Evolutionary conservation across 495 filamentous ascomycete genomes (phyloP).

Genomic region (Penicillium paradoxum): DNA sequence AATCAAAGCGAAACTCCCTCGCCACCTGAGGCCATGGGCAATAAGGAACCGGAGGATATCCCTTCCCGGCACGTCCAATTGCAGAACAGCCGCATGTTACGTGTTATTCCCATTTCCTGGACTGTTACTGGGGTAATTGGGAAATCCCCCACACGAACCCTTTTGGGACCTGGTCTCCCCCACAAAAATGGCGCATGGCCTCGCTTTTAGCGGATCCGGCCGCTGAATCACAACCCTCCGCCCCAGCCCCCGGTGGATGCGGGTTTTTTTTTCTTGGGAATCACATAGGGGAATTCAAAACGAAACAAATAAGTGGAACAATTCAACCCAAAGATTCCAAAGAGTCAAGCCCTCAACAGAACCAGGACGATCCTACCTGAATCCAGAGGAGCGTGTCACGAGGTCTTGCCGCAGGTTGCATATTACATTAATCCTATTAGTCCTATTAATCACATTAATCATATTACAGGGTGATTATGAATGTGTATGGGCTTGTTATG

Average conservation of each 20-base stretch:
- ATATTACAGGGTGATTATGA: not conserved
- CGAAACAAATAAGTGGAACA: not conserved
- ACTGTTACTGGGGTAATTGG: not conserved
- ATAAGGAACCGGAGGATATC: slow-evolving; percentile 9
- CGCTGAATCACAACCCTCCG: slow-evolving; percentile 1
- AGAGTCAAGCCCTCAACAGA: not conserved
- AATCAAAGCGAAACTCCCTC: not conserved
- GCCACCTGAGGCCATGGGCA: slow-evolving; percentile 1
- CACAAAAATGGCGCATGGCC: slow-evolving; percentile 32
- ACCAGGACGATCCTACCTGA: not conserved
- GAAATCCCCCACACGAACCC: slow-evolving; percentile 26
- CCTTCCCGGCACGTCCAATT: slow-evolving; percentile 3
- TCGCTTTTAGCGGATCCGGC: slow-evolving; percentile 18
- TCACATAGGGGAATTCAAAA: not conserved
- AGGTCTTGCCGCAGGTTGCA: not conserved
- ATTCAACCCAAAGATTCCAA: not conserved
- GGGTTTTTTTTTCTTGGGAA: not conserved
- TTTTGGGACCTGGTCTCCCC: too few species aligned
- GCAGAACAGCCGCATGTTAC: not conserved
- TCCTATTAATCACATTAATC: not conserved
- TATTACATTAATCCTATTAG: not conserved
- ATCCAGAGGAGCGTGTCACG: slow-evolving; percentile 1
- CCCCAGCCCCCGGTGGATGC: not conserved
- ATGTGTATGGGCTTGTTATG: not conserved
- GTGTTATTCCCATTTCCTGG: not conserved